These are phyloP conservation scores for Dryas octopetala DNA, from an alignment of 306 rosid genomes.

Conservation along the genomic window DNA sequence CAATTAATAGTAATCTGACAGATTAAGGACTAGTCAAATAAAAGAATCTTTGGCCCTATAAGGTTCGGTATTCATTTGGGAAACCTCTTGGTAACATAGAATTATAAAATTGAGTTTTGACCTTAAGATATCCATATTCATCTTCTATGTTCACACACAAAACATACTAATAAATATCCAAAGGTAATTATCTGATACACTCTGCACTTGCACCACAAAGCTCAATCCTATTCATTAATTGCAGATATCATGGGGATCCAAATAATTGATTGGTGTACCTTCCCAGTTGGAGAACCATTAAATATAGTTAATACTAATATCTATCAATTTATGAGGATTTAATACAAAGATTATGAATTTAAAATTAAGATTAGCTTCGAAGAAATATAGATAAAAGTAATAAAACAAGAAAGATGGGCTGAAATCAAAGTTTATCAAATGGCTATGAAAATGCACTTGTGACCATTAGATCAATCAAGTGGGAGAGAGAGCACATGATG, in stretches of 20 bases:
- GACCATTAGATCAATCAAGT: background rate
- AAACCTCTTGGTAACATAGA: conserved; percentile 10
- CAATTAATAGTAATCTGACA: background rate
- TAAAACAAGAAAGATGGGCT: background rate
- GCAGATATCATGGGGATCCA: background rate
- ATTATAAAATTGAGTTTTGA: background rate
- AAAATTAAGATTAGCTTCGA: background rate
- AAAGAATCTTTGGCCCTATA: conserved; percentile 6
- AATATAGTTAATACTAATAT: background rate
- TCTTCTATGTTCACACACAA: conserved; percentile 12
- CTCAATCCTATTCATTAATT: background rate
- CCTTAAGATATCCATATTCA: background rate
- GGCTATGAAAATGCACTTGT: background rate
- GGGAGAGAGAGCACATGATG: background rate
- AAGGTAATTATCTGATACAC: background rate
- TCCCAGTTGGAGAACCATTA: background rate
- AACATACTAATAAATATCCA: background rate
- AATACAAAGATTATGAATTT: background rate
- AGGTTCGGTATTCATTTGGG: conserved; percentile 29
- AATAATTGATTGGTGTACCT: background rate
- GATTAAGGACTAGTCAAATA: background rate
- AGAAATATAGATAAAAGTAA: too few species aligned
- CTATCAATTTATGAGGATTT: background rate
- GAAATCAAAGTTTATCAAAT: background rate
- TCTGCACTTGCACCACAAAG: background rate